Percentiles rank a stretch among this genome's conserved stretches.
phyloP scores from a whole-genome alignment of 2,329 filamentous ascomycete genomes.

The Cyclaneusma minus region DNA sequence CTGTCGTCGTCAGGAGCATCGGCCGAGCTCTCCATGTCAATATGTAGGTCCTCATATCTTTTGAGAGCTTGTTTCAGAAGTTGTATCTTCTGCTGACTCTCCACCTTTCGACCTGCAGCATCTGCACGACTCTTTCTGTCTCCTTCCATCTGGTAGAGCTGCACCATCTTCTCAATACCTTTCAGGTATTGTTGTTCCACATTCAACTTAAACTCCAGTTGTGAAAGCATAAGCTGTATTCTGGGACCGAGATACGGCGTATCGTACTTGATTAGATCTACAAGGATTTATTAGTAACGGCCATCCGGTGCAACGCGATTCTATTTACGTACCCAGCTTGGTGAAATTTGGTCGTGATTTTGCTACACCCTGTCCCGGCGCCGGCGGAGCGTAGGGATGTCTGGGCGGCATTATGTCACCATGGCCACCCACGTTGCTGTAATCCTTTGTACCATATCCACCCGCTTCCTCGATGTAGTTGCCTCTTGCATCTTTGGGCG shows the following conservation, averaged over 20 bases:
- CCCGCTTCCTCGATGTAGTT: constrained; percentile 26
- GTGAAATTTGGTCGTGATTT: constrained; percentile 82
- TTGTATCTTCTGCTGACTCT: constrained; percentile 97
- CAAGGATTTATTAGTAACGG: constrained; percentile 3
- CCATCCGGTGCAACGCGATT: constrained; percentile 7
- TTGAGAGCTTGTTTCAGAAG: constrained; percentile 90
- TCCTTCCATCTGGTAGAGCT: constrained; percentile 91
- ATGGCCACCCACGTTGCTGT: constrained; percentile 45
- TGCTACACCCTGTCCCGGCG: constrained; percentile 54
- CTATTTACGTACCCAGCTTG: constrained; percentile 61
- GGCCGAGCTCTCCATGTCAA: constrained; percentile 65
- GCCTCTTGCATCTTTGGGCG: constrained; percentile 53
- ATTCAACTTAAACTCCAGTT: constrained; percentile 96
- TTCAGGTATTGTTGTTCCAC: constrained; percentile 99
- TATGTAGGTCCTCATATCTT: constrained; percentile 91
- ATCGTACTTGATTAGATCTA: constrained; percentile 97
- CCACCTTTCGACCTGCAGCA: constrained; percentile 74
- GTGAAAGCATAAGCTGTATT: constrained; percentile 97
- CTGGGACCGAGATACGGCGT: constrained; percentile 88
- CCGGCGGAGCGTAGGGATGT: constrained; percentile 61
- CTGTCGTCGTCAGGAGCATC: constrained; percentile 86
- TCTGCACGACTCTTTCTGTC: constrained; percentile 92
- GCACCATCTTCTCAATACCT: constrained; percentile 98
- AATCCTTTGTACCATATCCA: constrained; percentile 45
- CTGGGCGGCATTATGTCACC: constrained; percentile 66